These are phyloP conservation scores for Entoloma clypeatum DNA, from an alignment of 1,284 basidiomycete genomes.

Conservation along the genomic window DNA sequence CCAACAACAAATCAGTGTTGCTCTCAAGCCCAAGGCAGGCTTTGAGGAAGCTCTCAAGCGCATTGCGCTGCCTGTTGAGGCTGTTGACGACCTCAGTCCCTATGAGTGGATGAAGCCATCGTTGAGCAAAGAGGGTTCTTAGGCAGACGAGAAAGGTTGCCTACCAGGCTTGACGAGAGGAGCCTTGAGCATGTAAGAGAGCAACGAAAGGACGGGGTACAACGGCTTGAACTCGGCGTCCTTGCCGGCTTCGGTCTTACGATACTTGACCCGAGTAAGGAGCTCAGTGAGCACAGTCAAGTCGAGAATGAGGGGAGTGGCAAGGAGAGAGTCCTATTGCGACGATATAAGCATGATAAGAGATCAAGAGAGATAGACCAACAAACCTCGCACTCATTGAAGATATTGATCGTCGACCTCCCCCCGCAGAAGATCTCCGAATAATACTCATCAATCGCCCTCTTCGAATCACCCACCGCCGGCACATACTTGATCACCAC, in stretches of 20 bases:
- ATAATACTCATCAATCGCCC: conserved; percentile 98
- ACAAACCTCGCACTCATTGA: conserved; percentile 89
- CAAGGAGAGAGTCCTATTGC: conserved; percentile 85
- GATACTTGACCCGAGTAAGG: conserved; percentile 90
- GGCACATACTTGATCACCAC: conserved; percentile 95
- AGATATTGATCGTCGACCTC: conserved; percentile 85
- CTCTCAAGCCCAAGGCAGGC: conserved; percentile 88
- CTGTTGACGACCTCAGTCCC: conserved; percentile 93
- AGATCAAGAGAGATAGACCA: conserved; percentile 3
- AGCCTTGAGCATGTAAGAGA: conserved; percentile 97
- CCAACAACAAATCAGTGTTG: conserved; percentile 76
- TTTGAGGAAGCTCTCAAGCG: conserved; percentile 90
- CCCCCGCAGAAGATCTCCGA: conserved; percentile 89
- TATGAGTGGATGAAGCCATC: conserved; percentile 20
- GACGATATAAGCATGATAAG: conserved; percentile 10
- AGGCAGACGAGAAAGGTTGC: conserved; percentile 18
- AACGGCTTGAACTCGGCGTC: conserved; percentile 71
- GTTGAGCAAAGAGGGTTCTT: neutral
- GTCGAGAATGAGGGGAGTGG: conserved; percentile 94
- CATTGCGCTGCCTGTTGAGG: conserved; percentile 91
- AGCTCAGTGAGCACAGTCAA: conserved; percentile 93
- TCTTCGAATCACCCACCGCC: conserved; percentile 95
- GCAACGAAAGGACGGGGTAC: conserved; percentile 84
- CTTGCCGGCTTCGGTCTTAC: conserved; percentile 39
- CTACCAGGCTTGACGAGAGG: conserved; percentile 93